Evolutionary conservation across 192 early-diverging fungal species (phyloP), one percentile per base, ranked within the genome.

Genomic region (Coemansia sp.): DNA sequence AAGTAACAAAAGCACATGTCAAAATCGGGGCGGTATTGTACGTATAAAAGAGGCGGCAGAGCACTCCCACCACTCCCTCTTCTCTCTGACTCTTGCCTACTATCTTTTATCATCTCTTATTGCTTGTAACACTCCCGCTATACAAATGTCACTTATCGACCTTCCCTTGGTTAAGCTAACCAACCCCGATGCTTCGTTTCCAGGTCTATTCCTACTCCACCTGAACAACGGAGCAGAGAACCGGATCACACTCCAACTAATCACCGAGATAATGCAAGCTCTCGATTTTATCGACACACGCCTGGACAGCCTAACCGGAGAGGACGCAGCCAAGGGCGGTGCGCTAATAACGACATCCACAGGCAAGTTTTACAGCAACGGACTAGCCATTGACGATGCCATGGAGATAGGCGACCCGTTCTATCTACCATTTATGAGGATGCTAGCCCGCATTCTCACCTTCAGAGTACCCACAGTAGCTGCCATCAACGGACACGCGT

Each of bases 401-500:
- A 81, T 86, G 72, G 71, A 86, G 49, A 76, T 87, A 8, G 83
- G 88, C 42, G 74, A 80, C 54, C 36, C 47, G 15, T 85, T 85
- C 63, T 85, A 85, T 65, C 42, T 72, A 10, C 78, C 78, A 0
- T 92, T 85, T 46, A 73, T 89, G 61, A 63, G 57, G 15, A 79
- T 93, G 80, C 85, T 93, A 2, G 83, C 82, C 29, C 86, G 88
- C 47, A 55, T 93, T 65, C 66, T 92, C 42, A 86, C 88, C 3
- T 92, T 90, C 71, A 76, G 86, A 16, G 69, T 93, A 15, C 91
- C 92, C 0, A 93, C 92, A 0, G 83, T 93, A 31, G 92, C 92
- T 4, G 91, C 91, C 10, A 73, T 93, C 27, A 93, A 93, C 65
- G 92, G 92, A 3, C 92, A 93, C 52, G 89, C 92, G 18, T 93